phyloP scores from a whole-genome alignment of 371 early-diverging fungal genomes.

The Funneliformis caledonium region DNA sequence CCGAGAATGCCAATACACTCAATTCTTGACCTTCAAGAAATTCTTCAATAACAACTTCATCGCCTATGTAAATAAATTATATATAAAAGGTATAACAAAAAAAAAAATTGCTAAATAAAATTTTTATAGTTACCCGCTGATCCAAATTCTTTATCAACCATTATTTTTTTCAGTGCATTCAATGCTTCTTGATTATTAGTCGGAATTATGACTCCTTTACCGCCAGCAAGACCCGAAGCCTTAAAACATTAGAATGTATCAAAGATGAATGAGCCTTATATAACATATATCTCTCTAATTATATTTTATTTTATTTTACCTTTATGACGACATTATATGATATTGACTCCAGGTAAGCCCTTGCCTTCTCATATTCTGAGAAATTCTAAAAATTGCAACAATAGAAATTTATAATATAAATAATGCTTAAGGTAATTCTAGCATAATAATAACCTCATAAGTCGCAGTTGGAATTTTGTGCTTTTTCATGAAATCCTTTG shows the following conservation, averaged over 20 bases:
- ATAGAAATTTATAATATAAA: background rate
- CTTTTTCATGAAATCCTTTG: constrained; percentile 96
- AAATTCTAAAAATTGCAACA: constrained; percentile 53
- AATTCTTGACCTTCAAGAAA: constrained; percentile 91
- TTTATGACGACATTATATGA: constrained; percentile 79
- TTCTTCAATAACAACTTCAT: constrained; percentile 96
- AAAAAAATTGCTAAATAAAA: background rate
- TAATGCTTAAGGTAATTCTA: background rate
- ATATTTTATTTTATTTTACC: constrained; percentile 42
- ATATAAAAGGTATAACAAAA: background rate
- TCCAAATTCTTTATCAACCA: constrained; percentile 91
- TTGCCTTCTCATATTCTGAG: constrained; percentile 83
- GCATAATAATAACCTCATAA: constrained; percentile 62
- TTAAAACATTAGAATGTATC: constrained; percentile 43
- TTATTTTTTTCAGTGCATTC: constrained; percentile 80
- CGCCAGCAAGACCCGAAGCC: constrained; percentile 97
- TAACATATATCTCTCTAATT: background rate
- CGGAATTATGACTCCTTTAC: constrained; percentile 96
- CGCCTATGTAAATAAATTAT: constrained; percentile 46
- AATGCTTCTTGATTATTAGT: constrained; percentile 85
- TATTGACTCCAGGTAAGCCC: constrained; percentile 66
- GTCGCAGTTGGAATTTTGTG: constrained; percentile 96
- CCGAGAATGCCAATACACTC: constrained; percentile 90
- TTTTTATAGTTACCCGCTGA: constrained; percentile 65
- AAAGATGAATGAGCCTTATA: background rate